phyloP scores from a whole-genome alignment of 169 alveolate genomes.

The Plasmodium knowlesi region DNA sequence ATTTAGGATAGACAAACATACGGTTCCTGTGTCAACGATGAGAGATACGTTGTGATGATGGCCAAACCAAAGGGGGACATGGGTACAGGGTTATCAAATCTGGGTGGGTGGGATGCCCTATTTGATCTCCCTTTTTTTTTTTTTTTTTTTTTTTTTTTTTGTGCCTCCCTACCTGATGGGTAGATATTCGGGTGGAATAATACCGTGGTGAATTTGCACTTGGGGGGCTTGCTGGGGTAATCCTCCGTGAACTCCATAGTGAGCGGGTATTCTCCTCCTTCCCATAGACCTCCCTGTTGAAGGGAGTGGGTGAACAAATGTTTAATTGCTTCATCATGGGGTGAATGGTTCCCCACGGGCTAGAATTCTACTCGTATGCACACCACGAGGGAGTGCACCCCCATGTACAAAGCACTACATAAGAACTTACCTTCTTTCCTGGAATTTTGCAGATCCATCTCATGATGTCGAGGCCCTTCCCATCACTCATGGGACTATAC shows the following conservation, averaged over 20 bases:
- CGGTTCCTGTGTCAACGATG: constrained; percentile 84
- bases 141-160: background rate
- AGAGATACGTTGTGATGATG: background rate
- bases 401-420: background rate
- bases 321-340: background rate
- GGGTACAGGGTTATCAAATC: background rate
- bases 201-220: constrained; percentile 97
- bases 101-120: background rate
- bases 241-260: constrained; percentile 98
- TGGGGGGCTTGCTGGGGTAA: constrained; percentile 99
- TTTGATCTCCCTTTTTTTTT: background rate
- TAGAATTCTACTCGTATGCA: background rate
- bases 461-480: constrained; percentile 92
- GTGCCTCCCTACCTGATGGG: constrained; percentile 93
- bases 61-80: background rate
- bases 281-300: constrained; percentile 93
- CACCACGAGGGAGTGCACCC: background rate
- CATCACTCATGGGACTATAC: constrained; percentile 93
- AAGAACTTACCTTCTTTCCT: constrained; percentile 91
- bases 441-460: constrained; percentile 98
- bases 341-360: background rate
- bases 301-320: background rate
- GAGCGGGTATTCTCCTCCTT: constrained; percentile 97
- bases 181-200: constrained; percentile 98
- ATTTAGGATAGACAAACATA: constrained; percentile 97